These are phyloP conservation scores for Parsonsia alboflavescens DNA, from an alignment of 257 asterid species.

Conservation along the genomic window DNA sequence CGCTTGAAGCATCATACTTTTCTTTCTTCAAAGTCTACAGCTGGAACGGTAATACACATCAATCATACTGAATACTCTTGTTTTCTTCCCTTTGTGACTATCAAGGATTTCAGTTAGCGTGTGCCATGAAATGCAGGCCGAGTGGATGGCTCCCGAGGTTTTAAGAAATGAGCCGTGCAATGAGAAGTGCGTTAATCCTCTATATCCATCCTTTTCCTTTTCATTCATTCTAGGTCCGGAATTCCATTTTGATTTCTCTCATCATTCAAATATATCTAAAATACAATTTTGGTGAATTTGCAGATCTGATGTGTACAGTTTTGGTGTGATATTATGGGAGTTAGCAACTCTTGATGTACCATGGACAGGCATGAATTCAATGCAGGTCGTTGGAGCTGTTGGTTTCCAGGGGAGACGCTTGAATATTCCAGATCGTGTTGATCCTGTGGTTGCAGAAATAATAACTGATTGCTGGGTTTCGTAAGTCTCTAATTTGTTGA, in stretches of 20 bases:
- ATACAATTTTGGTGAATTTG: constrained; percentile 16
- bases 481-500: constrained; percentile 32
- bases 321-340: constrained; percentile 96
- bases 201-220: background rate
- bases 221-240: background rate
- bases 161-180: constrained; percentile 89
- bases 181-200: constrained; percentile 69
- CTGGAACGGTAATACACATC: constrained; percentile 74
- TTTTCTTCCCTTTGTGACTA: background rate
- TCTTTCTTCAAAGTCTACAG: constrained; percentile 90
- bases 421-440: constrained; percentile 62
- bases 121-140: constrained; percentile 61
- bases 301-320: constrained; percentile 97
- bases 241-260: background rate
- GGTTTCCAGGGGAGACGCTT: constrained; percentile 88
- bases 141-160: constrained; percentile 99
- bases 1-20: constrained; percentile 91
- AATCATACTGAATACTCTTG: constrained; percentile 5
- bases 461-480: constrained; percentile 80
- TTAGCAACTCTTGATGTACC: constrained; percentile 84
- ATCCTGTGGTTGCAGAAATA: constrained; percentile 72
- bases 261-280: constrained; percentile 12
- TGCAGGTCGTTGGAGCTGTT: constrained; percentile 99
- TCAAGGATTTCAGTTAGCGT: constrained; percentile 13
- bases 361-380: constrained; percentile 94